A percentile compares a stretch with the other conserved stretches of the same genome.
These are phyloP conservation scores for Nemania serpens DNA, from an alignment of 2,329 filamentous ascomycete genomes.

Conservation along the genomic window DNA sequence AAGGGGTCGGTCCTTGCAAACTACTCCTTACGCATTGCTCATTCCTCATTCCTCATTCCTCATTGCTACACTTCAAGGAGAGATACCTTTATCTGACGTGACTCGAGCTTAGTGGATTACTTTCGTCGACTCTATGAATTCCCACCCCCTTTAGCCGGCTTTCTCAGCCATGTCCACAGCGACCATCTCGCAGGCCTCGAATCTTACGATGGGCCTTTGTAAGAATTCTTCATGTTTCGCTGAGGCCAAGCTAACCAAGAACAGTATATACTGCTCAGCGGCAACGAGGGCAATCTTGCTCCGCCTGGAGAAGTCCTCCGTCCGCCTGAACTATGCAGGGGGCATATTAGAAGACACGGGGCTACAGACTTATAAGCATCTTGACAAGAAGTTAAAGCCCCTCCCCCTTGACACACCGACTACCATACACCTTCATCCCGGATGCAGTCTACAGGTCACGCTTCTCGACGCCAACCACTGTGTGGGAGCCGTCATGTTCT, in stretches of 20 bases:
- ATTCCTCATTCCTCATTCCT: background rate
- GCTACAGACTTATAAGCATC: conserved; percentile 75
- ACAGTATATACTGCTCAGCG: conserved; percentile 81
- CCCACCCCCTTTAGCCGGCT: conserved; percentile 75
- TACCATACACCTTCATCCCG: conserved; percentile 72
- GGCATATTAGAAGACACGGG: conserved; percentile 74
- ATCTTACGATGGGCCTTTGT: conserved; percentile 75
- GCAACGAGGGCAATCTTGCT: conserved; percentile 82
- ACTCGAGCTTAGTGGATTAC: conserved; percentile 68
- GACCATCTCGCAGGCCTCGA: conserved; percentile 87
- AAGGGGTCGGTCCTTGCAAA: conserved; percentile 54
- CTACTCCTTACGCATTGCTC: background rate
- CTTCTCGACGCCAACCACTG: conserved; percentile 93
- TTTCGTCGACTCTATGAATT: conserved; percentile 64
- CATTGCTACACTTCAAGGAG: background rate
- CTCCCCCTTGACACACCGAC: conserved; percentile 83
- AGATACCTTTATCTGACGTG: background rate
- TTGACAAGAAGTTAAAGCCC: conserved; percentile 74
- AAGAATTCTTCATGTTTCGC: conserved; percentile 26
- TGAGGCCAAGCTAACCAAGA: background rate
- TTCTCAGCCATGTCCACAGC: conserved; percentile 90
- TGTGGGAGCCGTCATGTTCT: conserved; percentile 87
- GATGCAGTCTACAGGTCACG: conserved; percentile 75
- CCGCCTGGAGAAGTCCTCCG: conserved; percentile 76
- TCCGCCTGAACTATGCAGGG: conserved; percentile 79